Conservation (phyloP, 2,329 filamentous ascomycete species). For the Ophiobolus disseminans region DNA sequence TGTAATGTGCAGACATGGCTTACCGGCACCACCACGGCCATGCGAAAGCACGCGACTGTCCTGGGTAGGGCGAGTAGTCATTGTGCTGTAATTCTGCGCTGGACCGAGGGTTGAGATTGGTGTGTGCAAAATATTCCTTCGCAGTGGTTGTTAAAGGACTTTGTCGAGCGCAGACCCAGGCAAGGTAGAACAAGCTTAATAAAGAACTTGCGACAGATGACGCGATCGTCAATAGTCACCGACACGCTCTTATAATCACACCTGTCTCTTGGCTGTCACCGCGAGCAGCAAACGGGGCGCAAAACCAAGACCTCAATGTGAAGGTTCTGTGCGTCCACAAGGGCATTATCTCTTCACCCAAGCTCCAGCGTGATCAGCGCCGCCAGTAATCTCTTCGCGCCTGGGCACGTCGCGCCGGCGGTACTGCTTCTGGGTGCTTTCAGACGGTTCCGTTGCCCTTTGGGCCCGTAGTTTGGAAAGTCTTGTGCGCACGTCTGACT, state of each 20-base stretch:
- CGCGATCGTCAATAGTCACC: conserved; percentile 17
- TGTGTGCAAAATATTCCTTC: conserved; percentile 4
- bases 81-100: conserved; percentile 7
- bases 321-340: conserved; percentile 15
- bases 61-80: conserved; percentile 32
- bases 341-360: conserved; percentile 24
- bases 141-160: conserved; percentile 7
- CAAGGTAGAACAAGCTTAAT: conserved; percentile 14
- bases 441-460: conserved; percentile 13
- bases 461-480: conserved; percentile 13
- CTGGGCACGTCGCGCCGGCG: conserved; percentile 34
- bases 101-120: not conserved
- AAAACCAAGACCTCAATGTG: conserved; percentile 14
- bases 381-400: conserved; percentile 25
- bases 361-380: conserved; percentile 34
- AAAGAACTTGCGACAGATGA: conserved; percentile 19
- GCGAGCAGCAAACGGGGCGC: conserved; percentile 20
- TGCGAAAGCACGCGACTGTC: conserved; percentile 60
- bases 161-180: conserved; percentile 8
- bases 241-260: conserved; percentile 19
- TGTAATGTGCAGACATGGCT: conserved; percentile 17
- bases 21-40: conserved; percentile 78
- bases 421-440: conserved; percentile 16
- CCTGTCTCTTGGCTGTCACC: conserved; percentile 20
- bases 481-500: conserved; percentile 28